A percentile compares a stretch with the other conserved stretches of the same genome.
Evolutionary conservation across 2,329 filamentous ascomycete genomes (phyloP).

Genomic region (Dactylellina sp.): DNA sequence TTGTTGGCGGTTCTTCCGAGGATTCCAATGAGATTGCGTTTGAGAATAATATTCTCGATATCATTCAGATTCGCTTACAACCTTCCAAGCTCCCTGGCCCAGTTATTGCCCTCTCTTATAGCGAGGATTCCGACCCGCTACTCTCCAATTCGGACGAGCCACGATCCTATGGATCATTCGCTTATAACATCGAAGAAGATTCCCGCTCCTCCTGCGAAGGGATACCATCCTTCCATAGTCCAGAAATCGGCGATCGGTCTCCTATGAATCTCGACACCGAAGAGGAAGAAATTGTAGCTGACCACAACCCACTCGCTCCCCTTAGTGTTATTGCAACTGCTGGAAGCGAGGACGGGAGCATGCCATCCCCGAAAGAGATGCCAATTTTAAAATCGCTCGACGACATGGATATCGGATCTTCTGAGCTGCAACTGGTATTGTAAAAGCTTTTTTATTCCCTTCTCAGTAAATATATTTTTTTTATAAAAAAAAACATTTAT

Average conservation of each 20-base stretch:
- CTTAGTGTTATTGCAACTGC: slow-evolving; percentile 44
- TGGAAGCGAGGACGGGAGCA: slow-evolving; percentile 28
- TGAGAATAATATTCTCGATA: slow-evolving; percentile 26
- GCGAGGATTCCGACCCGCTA: slow-evolving; percentile 45
- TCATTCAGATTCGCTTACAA: slow-evolving; percentile 16
- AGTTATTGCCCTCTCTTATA: slow-evolving; percentile 28
- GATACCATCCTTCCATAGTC: slow-evolving; percentile 47
- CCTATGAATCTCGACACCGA: slow-evolving; percentile 49
- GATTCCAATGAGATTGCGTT: slow-evolving; percentile 27
- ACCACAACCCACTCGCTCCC: slow-evolving; percentile 29
- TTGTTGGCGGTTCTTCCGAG: slow-evolving; percentile 38
- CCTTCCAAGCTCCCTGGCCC: slow-evolving; percentile 48
- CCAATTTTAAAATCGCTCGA: slow-evolving; percentile 47
- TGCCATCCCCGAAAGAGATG: slow-evolving; percentile 29
- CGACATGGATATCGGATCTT: slow-evolving; percentile 46
- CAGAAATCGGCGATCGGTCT: slow-evolving; percentile 35
- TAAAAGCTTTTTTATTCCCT: neutral
- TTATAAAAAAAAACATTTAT: neutral
- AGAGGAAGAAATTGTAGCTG: slow-evolving; percentile 19
- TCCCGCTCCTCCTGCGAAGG: slow-evolving; percentile 50
- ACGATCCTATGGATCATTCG: slow-evolving; percentile 50
- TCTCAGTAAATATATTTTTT: slow-evolving; percentile 18
- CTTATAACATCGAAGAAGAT: slow-evolving; percentile 48
- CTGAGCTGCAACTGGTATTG: neutral
- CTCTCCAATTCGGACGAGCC: slow-evolving; percentile 40